Evolutionary conservation across 352 stramenopile genomes (phyloP).

Genomic region (Peronospora tabacina): DNA sequence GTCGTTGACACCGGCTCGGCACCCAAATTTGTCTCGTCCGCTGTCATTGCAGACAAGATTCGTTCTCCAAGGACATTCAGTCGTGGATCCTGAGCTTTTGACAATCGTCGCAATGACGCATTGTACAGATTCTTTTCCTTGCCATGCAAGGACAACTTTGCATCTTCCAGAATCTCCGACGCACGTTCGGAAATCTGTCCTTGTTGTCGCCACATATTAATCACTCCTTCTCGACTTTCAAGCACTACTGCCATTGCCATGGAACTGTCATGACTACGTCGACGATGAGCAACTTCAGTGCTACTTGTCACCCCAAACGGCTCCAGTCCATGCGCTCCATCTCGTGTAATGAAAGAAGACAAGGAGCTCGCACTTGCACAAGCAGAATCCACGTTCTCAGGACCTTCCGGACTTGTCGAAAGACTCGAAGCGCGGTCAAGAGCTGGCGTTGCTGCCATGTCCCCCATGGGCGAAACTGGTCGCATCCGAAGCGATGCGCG

Average conservation of each 20-base stretch:
- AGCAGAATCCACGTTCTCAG: slow-evolving; percentile 17
- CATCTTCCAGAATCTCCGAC: slow-evolving; percentile 78
- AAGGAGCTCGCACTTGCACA: slow-evolving; percentile 50
- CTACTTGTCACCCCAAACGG: slow-evolving; percentile 21
- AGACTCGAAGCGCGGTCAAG: slow-evolving; percentile 16
- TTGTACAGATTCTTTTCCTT: slow-evolving; percentile 80
- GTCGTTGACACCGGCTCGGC: slow-evolving; percentile 25
- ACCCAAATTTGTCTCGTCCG: slow-evolving; percentile 10
- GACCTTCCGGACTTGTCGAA: slow-evolving; percentile 12
- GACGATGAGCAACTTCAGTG: slow-evolving; percentile 22
- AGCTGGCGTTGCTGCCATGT: slow-evolving; percentile 26
- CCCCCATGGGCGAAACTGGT: slow-evolving; percentile 22
- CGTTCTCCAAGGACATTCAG: slow-evolving; percentile 62
- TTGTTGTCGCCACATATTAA: slow-evolving; percentile 77
- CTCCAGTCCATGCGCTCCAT: slow-evolving; percentile 46
- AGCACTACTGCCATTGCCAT: slow-evolving; percentile 19
- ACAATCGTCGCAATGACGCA: slow-evolving; percentile 49
- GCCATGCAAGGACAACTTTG: slow-evolving; percentile 63
- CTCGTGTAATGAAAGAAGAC: slow-evolving; percentile 36
- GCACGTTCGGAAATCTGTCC: slow-evolving; percentile 74
- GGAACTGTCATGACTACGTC: slow-evolving; percentile 26
- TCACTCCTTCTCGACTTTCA: slow-evolving; percentile 50
- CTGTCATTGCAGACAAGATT: slow-evolving; percentile 26
- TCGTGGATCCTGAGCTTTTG: slow-evolving; percentile 56
- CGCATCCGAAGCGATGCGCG: slow-evolving; percentile 61